These are phyloP conservation scores for Alternaria solani DNA, from an alignment of 2,329 filamentous ascomycete species.

Conservation along the genomic window DNA sequence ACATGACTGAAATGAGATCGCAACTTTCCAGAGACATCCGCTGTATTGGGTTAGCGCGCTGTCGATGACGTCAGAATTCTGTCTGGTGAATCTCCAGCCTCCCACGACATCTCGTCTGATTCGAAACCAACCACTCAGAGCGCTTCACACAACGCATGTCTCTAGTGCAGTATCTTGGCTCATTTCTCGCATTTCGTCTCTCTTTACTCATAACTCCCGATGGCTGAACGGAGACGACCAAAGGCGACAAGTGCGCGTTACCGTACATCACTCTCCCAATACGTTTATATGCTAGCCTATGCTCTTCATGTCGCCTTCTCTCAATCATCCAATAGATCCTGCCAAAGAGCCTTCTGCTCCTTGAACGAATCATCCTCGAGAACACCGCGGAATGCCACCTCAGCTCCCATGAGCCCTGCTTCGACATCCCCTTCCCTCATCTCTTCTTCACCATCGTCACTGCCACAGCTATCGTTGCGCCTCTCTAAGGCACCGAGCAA, in stretches of 20 bases:
- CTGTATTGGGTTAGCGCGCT: neutral
- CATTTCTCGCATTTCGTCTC: neutral
- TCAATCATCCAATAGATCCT: slow-evolving; percentile 18
- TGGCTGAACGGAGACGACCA: neutral
- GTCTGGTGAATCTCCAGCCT: neutral
- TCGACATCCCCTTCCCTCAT: slow-evolving; percentile 4
- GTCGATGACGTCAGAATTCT: neutral
- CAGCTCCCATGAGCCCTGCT: slow-evolving; percentile 11
- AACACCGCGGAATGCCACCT: slow-evolving; percentile 21
- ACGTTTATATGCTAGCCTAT: neutral
- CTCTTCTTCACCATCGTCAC: slow-evolving; percentile 10
- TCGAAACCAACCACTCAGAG: neutral
- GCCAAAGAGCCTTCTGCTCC: slow-evolving; percentile 23
- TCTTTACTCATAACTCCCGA: neutral
- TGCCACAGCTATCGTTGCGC: slow-evolving; percentile 2
- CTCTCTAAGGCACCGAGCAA: slow-evolving; percentile 22
- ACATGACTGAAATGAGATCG: neutral
- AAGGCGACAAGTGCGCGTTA: neutral
- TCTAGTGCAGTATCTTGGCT: neutral
- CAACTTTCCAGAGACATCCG: neutral
- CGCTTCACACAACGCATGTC: too few species aligned
- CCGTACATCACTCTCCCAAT: neutral
- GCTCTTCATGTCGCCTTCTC: neutral
- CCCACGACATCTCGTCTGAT: neutral
- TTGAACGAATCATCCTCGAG: slow-evolving; percentile 23